Evolutionary conservation across 1,139 yeast species (phyloP), one percentile per base, ranked within the genome.

Genomic region (Debaryomycetaceae sp.): DNA sequence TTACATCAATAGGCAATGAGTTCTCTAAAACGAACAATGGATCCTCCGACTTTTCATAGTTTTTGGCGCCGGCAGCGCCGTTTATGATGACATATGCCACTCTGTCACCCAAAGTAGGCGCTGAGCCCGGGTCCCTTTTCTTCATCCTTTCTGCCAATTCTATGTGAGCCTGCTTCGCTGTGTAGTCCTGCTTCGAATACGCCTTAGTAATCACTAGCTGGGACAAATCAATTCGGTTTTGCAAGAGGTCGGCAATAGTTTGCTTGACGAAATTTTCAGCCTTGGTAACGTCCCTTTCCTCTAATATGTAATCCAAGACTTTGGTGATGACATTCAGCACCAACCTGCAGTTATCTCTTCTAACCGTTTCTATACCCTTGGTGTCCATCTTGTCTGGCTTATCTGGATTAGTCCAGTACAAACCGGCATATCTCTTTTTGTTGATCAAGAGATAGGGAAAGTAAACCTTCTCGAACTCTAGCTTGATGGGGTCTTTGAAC

Each of bases 371-470:
- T 41, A 93, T 83, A 57, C 99, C 99, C 51, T 93, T 93, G 19
- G 97, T 93, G 55, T 93, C 99, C 91, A 93, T 83, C 58, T 91
- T 93, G 55, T 93, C 98, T 49, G 76, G 85, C 42, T 84, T 86
- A 10, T 85, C 77, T 0, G 96, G 83, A 28, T 75, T 75, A 0
- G 98, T 91, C 98, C 98, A 93, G 52, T 81, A 91, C 32, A 93
- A 65, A 0, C 99, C 99, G 1, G 98, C 99, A 50, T 93, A 93
- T 53, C 99, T 74, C 57, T 93, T 93, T 57, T 93, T 93, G 62
- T 89, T 91, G 51, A 93, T 91, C 49, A 93, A 67, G 41, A 93
- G 61, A 54, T 93, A 93, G 1, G 99, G 99, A 56, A 77, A 93
- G 51, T 93, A 93, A 4, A 89, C 96, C 53, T 93, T 93, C 55